Evolutionary conservation across 2,329 filamentous ascomycete species (phyloP).

Genomic region (Verticillium dahliae): DNA sequence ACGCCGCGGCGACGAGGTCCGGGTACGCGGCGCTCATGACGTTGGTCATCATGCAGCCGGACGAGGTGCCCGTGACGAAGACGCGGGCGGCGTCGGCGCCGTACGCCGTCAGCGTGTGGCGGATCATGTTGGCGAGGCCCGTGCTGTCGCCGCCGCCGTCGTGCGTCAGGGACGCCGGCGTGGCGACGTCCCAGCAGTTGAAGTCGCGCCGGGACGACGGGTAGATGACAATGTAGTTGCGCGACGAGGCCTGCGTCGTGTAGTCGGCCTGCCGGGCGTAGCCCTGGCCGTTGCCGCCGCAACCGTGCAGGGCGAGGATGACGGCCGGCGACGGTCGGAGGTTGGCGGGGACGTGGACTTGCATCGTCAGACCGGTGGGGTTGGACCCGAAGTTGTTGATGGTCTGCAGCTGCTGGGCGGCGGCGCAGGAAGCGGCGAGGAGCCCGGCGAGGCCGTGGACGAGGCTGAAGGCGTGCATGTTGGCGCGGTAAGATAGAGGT

Average conservation of each 20-base stretch:
- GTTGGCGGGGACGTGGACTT: conserved; percentile 7
- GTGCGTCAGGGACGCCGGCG: conserved; percentile 33
- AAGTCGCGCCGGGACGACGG: conserved; percentile 15
- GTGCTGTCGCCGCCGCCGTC: conserved; percentile 40
- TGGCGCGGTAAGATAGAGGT: neutral
- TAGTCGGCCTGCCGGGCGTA: conserved; percentile 7
- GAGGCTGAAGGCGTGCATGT: neutral
- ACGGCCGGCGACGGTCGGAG: conserved; percentile 5
- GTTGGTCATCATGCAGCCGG: conserved; percentile 29
- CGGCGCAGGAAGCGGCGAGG: neutral
- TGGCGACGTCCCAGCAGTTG: conserved; percentile 45
- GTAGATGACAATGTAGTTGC: conserved; percentile 36
- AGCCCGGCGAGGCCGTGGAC: neutral
- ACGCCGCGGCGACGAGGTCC: conserved; percentile 24
- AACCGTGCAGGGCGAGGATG: conserved; percentile 9
- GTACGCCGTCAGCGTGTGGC: conserved; percentile 37
- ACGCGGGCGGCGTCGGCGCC: conserved; percentile 34
- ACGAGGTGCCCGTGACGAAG: conserved; percentile 33
- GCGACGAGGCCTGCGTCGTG: conserved; percentile 26
- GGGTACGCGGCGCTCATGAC: conserved; percentile 26
- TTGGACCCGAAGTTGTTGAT: conserved; percentile 8
- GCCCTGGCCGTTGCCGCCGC: conserved; percentile 8
- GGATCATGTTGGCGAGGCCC: conserved; percentile 43
- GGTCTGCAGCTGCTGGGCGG: conserved; percentile 4
- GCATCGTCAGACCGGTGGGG: conserved; percentile 10